Conservation (phyloP, 352 stramenopile genomes). For the Thalassiosira livingstoniorum region DNA sequence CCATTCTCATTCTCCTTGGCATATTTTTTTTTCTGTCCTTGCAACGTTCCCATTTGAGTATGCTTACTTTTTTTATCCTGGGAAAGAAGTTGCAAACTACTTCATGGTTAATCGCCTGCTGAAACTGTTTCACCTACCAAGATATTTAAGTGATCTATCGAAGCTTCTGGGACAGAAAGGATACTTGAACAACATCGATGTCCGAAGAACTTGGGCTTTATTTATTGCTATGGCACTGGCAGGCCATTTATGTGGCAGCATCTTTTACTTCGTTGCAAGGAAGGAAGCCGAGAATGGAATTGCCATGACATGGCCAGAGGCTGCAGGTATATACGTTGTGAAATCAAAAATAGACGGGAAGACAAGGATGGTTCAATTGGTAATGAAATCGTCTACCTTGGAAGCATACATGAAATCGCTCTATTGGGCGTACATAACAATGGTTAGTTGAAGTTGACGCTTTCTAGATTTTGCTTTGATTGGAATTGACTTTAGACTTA, state of each 20-base stretch:
- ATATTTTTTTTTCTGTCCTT: constrained; percentile 43
- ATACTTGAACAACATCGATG: constrained; percentile 58
- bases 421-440: constrained; percentile 79
- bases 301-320: constrained; percentile 51
- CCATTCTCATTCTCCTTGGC: constrained; percentile 16
- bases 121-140: constrained; percentile 53
- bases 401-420: constrained; percentile 66
- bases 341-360: constrained; percentile 11
- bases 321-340: constrained; percentile 53
- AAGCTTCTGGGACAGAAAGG: constrained; percentile 42
- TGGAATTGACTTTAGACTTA: no score
- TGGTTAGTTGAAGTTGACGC: constrained; percentile 32
- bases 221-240: constrained; percentile 69
- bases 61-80: constrained; percentile 20
- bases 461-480: neutral
- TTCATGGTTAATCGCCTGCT: constrained; percentile 64
- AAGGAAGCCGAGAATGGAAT: constrained; percentile 48
- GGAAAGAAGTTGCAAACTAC: constrained; percentile 32
- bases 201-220: constrained; percentile 59
- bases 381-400: constrained; percentile 26
- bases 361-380: constrained; percentile 21
- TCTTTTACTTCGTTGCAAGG: constrained; percentile 62
- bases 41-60: constrained; percentile 62
- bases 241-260: constrained; percentile 66
- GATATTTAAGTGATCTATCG: constrained; percentile 53